Evolutionary conservation across 2,329 filamentous ascomycete genomes (phyloP).

Genomic region (Spiromastix sp.): DNA sequence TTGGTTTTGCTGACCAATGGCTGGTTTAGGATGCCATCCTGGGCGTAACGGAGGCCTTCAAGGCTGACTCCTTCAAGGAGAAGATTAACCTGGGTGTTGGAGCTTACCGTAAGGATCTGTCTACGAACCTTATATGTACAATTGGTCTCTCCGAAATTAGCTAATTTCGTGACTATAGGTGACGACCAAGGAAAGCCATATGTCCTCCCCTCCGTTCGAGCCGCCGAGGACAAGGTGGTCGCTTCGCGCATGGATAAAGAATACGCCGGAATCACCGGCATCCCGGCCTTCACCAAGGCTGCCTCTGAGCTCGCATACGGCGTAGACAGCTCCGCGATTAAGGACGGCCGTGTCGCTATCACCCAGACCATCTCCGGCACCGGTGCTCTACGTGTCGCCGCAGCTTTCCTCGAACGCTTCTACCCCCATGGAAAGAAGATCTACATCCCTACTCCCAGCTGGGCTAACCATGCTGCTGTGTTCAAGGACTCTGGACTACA

Average conservation of each 20-base stretch:
- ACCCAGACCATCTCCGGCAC: slow-evolving; percentile 98
- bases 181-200: slow-evolving; percentile 97
- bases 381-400: slow-evolving; percentile 87
- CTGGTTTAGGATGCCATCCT: slow-evolving; percentile 33
- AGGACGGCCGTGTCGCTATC: slow-evolving; percentile 68
- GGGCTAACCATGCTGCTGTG: slow-evolving; percentile 96
- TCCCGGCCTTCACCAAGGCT: slow-evolving; percentile 86
- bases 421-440: slow-evolving; percentile 88
- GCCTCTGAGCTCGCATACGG: slow-evolving; percentile 89
- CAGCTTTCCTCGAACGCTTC: slow-evolving; percentile 83
- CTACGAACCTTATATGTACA: neutral
- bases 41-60: slow-evolving; percentile 90
- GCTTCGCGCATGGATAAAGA: slow-evolving; percentile 80
- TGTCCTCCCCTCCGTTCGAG: slow-evolving; percentile 84
- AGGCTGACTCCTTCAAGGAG: slow-evolving; percentile 82
- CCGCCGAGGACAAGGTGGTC: slow-evolving; percentile 81
- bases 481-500: slow-evolving; percentile 87
- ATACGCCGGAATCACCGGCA: slow-evolving; percentile 94
- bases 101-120: slow-evolving; percentile 63
- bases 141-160: neutral
- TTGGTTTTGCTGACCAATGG: slow-evolving; percentile 17
- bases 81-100: slow-evolving; percentile 99
- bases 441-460: slow-evolving; percentile 91
- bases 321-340: slow-evolving; percentile 62
- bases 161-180: slow-evolving; percentile 22